Base-by-base conservation (phyloP, 306 rosid genomes). In the Cucurbita pepo region DNA sequence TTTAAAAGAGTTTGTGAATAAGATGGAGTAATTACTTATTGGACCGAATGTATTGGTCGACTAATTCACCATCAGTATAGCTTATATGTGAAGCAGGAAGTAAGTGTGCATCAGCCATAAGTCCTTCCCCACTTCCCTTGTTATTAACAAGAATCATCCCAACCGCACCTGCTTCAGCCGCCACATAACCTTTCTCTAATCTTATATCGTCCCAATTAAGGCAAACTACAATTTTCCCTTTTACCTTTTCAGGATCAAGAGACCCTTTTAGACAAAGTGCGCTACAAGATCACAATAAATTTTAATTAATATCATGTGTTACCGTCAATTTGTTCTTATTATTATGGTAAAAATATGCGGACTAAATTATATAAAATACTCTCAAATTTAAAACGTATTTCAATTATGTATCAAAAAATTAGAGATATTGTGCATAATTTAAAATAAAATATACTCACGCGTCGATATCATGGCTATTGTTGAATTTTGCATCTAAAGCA, bases 381-480 rank as follows among this genome's bases (percentile, higher is more conserved):
- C 34, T 30, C 3, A 2, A 30, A 30, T 30, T 30, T 2, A 30
- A 30, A 30, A 30, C 34, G 3, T 30, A 30, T 30, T 30, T 30
- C 3, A 30, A 30, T 30, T 30, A 30, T 30, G 34, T 2, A 2
- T 30, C 1, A 30, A 30, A 30, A 30, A 30, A 30, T 30, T 30
- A 30, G 34, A 30, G 34, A 30, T 30, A 30, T 30, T 30, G 34
- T 30, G 34, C 34, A 30, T 30, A 30, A 30, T 52, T 52, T 7
- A 53, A 53, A 8, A 1, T 12, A 61, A 61, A 8, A 15, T 51
- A 38, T 69, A 77, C 88, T 87, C 76, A 91, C 93, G 34, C 34
- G 3, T 30, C 34, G 34, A 30, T 30, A 30, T 30, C 34, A 0
- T 30, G 34, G 3, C 3, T 30, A 30, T 30, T 30, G 34, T 30